Base-by-base conservation (phyloP, 352 stramenopile genomes). In the Phytophthora litchii region DNA sequence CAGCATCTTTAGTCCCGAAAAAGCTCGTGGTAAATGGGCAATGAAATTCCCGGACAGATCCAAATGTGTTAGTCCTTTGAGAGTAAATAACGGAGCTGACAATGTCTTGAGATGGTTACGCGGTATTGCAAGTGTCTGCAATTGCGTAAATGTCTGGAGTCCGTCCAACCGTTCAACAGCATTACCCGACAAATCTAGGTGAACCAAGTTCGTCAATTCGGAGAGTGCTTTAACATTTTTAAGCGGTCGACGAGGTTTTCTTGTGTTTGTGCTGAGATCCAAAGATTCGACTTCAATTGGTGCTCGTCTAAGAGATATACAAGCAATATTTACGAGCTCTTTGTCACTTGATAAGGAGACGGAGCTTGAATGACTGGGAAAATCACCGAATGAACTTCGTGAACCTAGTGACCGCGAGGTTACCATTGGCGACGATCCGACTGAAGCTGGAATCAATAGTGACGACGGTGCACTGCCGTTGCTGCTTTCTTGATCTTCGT, bases 1-100 rank as follows among this genome's bases (percentile, higher is more conserved):
- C 10, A 95, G 44, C 25, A 74, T 64, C 23, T 67, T 71, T 0
- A 95, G 65, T 1, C 46, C 45, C 0, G 61, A 59, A 46, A 95
- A 83, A 7, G 60, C 67, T 4, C 71, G 70, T 8, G 86, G 83
- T 16, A 95, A 82, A 54, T 93, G 83, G 11, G 67, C 72, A 20
- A 95, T 89, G 41, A 91, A 92, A 55, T 95, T 95, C 21, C 86
- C 86, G 1, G 80, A 89, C 9, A 95, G 34, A 49, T 95, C 81
- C 36, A 93, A 54, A 11, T 74, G 60, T 6, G 59, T 72, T 9
- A 93, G 61, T 4, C 53, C 53, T 14, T 60, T 64, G 4, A 91
- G 68, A 13, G 57, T 45, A 49, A 81, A 86, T 7, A 93, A 52
- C n/a, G 65, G 36, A 12, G 57, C 53, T 2, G 72, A 72, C 25